Percentiles rank a stretch among this genome's conserved stretches.
phyloP scores from a whole-genome alignment of 306 rosid genomes.

The Sophora flavescens region DNA sequence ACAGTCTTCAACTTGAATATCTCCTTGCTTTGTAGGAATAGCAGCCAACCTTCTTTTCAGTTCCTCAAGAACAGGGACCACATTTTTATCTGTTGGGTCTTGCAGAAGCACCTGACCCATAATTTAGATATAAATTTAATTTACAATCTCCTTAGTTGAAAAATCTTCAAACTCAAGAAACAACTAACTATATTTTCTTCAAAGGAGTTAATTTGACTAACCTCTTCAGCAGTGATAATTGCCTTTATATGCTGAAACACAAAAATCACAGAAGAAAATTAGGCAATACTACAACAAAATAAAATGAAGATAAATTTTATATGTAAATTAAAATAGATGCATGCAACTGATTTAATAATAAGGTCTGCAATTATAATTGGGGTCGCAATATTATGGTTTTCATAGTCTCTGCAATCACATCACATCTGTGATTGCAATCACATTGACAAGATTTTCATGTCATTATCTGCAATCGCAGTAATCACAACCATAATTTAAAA shows the following conservation, averaged over 20 bases:
- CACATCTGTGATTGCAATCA: too few relatives aligned
- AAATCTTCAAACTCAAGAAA: conserved; percentile 9
- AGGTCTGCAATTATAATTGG: too few relatives aligned
- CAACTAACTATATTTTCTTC: background rate
- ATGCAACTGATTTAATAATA: too few relatives aligned
- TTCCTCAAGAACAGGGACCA: conserved; percentile 73
- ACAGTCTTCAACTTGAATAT: conserved; percentile 37
- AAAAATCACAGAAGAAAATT: conserved; percentile 16
- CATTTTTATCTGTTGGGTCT: conserved; percentile 67
- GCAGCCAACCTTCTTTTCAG: conserved; percentile 67
- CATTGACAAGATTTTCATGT: too few relatives aligned
- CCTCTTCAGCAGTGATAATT: conserved; percentile 83
- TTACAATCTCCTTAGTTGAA: background rate
- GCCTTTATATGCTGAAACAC: conserved; percentile 75
- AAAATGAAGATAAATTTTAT: background rate
- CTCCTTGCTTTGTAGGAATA: conserved; percentile 19
- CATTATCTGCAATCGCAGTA: too few relatives aligned
- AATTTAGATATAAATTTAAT: conserved; percentile 5
- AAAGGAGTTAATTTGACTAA: conserved; percentile 33
- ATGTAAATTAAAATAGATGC: too few relatives aligned
- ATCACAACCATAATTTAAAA: too few relatives aligned
- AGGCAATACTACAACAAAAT: background rate
- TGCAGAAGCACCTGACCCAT: conserved; percentile 70
- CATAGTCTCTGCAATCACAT: too few relatives aligned
- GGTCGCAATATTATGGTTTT: too few relatives aligned